Evolutionary conservation across 1,284 basidiomycete species (phyloP), one percentile per base, ranked within the genome.

Genomic region (Leccinum subrobustum): DNA sequence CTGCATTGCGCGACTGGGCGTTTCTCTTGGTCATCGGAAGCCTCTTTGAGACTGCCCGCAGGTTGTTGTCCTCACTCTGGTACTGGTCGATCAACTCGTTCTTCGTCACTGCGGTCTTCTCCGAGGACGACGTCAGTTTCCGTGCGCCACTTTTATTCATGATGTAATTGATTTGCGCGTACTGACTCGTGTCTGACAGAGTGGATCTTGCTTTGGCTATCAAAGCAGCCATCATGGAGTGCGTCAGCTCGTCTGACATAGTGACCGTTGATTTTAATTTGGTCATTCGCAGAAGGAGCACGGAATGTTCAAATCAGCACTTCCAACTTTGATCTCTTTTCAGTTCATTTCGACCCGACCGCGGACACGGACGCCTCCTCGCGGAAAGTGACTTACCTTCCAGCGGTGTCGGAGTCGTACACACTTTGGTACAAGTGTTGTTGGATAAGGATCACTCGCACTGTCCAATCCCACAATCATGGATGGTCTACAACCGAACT

Each of bases 181-280:
- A 23, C 47, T 70, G 54, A 71, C 55, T 5, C 35, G n/a, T 44
- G 20, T 54, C 35, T 33, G 16, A 50, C 60, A 83, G 83, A 80
- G 56, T 87, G 86, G 86, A 79, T 88, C 70, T 81, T 86, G 77
- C 70, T 80, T 25, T 88, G 86, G 86, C 73, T 88, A 2, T 81
- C 83, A 5, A 78, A 78, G 56, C 83, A 85, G 23, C 77, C 80
- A 31, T 76, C 73, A 2, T 72, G 70, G 70, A 74, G 70, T 72
- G 25, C 52, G 73, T 66, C 55, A 4, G 27, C 3, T 20, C 9
- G 9, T 55, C 7, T 23, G 4, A 16, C 23, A 27, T 20, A 12
- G 29, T 16, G 29, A 20, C n/a, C 33, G 3, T 29, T 18, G 7
- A 44, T 48, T n/a, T 56, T 63, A 54, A 63, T 35, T 5, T 18